Evolutionary conservation across 176 grass and related monocot genomes (phyloP), one percentile per base, ranked within the genome.

Genomic region (Ensete glaucum): DNA sequence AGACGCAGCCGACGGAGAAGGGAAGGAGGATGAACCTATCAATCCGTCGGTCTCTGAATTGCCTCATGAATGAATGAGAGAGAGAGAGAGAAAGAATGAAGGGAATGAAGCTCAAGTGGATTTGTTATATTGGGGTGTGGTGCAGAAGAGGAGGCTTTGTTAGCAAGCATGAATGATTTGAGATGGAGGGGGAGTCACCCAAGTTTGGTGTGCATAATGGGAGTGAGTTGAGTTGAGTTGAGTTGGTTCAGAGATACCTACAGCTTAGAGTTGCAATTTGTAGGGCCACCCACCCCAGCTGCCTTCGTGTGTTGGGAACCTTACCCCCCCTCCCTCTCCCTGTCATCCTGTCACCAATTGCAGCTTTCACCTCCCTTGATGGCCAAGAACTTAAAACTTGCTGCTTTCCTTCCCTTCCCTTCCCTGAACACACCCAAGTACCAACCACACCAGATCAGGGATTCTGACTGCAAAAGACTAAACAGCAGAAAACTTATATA

Each of bases 1-100:
- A 99, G 77, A 91, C 89, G 50, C 96, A 99, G 67, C 91, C 89
- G 58, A 95, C 81, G 9, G 90, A 91, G 79, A 99, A 95, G 24
- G 96, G 91, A 66, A 99, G 90, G 65, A 89, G 62, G 51, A 69
- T 71, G 27, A 92, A 83, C 54, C 86, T 77, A 64, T 84, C 79
- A 49, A 78, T 84, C 1, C 81, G 53, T 1, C 90, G 86, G 22
- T 89, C 91, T 81, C 86, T 99, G 91, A 99, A 99, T 99, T 13
- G 80, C 21, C 56, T 54, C 69, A 73, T 80, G 16, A 27, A 73
- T 27, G 53, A 12, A 48, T 52, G 8, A 56, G 54, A 19, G 34
- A 59, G 53, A 53, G 13, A 53, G 27, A 57, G 77, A 55, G 22
- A 22, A 55, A 64, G 25, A 19, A 68, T 16, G 24, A 64, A 82